A percentile compares a stretch with the other conserved stretches of the same genome.
Evolutionary conservation across 2,329 filamentous ascomycete species (phyloP).

Genomic region (Microcyclosporella mali): DNA sequence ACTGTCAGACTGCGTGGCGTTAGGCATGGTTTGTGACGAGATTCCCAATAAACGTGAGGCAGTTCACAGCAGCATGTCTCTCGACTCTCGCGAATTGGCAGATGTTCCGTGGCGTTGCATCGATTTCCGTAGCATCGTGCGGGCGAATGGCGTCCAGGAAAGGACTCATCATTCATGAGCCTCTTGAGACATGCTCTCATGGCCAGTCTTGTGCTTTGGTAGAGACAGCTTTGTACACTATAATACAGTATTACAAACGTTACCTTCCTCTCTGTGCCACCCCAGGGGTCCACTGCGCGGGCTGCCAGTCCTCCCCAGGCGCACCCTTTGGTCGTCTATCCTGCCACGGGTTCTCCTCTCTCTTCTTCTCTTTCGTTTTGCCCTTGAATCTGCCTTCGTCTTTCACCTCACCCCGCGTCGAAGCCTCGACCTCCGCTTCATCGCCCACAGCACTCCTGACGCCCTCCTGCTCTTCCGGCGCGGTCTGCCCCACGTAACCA

Average conservation of each 20-base stretch:
- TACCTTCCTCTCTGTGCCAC: slow-evolving; percentile 30
- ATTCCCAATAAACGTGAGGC: too few relatives aligned
- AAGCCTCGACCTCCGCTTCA: slow-evolving; percentile 22
- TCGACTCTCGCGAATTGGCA: too few relatives aligned
- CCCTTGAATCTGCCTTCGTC: slow-evolving; percentile 31
- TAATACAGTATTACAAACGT: background rate
- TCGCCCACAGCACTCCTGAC: slow-evolving; percentile 32
- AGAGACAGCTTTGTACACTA: too few relatives aligned
- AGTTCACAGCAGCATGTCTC: too few relatives aligned
- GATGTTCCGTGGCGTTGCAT: too few relatives aligned
- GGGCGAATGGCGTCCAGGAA: too few relatives aligned
- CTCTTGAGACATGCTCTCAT: too few relatives aligned
- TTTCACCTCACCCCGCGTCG: slow-evolving; percentile 20
- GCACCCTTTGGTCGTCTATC: slow-evolving; percentile 33
- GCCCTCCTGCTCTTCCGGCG: slow-evolving; percentile 27
- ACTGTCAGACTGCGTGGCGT: too few relatives aligned
- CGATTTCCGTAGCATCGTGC: too few relatives aligned
- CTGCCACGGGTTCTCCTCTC: slow-evolving; percentile 35
- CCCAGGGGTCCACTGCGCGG: slow-evolving; percentile 40
- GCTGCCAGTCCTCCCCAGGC: slow-evolving; percentile 44
- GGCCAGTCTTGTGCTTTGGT: too few relatives aligned
- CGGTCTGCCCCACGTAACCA: slow-evolving; percentile 30
- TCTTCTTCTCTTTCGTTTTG: slow-evolving; percentile 22
- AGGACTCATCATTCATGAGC: too few relatives aligned
- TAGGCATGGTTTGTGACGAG: too few relatives aligned